Base-by-base conservation (phyloP, 2,329 filamentous ascomycete species). In the Nemania sp. region DNA sequence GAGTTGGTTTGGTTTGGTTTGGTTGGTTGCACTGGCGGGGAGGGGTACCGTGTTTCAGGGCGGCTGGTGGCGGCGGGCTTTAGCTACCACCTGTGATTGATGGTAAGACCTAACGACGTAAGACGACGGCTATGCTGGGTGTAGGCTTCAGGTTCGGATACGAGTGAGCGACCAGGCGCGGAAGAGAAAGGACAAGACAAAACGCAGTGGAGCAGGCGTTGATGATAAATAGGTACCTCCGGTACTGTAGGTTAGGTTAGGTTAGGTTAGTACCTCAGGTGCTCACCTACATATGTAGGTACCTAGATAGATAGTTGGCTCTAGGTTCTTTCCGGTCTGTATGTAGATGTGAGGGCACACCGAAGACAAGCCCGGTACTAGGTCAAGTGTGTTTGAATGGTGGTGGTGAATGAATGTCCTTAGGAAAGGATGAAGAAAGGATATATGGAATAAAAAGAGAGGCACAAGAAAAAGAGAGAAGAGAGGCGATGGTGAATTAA, bases 1-100 rank as follows among this genome's bases (percentile, higher is more conserved):
- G 38, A 29, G 22, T 54, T 24, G 35, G 35, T n/a, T n/a, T n/a
- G n/a, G n/a, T n/a, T n/a, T n/a, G n/a, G n/a, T n/a, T n/a, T n/a
- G n/a, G 35, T 41, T 64, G 49, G 41, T 51, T 22, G 59, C 43
- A 64, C 52, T 45, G 59, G 38, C 49, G 61, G 67, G 26, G 63
- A 69, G 61, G 56, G 67, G 67, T 58, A 47, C 45, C 45, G 64
- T 63, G 59, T 53, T 53, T 69, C 58, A 54, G 55, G 58, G 53
- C 7, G 11, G 24, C 26, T 56, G 18, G 66, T 27, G 52, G 47
- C 38, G 41, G 47, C 45, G 27, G 41, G 41, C 27, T 35, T 24
- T 56, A 60, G 66, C 62, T 54, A 51, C 55, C 45, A 47, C 8
- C 35, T 41, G 38, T 51, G 56, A 27, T 58, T 53, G 58, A 29